Evolutionary conservation across 2,329 filamentous ascomycete species (phyloP).

Genomic region (Colletotrichum filicis): DNA sequence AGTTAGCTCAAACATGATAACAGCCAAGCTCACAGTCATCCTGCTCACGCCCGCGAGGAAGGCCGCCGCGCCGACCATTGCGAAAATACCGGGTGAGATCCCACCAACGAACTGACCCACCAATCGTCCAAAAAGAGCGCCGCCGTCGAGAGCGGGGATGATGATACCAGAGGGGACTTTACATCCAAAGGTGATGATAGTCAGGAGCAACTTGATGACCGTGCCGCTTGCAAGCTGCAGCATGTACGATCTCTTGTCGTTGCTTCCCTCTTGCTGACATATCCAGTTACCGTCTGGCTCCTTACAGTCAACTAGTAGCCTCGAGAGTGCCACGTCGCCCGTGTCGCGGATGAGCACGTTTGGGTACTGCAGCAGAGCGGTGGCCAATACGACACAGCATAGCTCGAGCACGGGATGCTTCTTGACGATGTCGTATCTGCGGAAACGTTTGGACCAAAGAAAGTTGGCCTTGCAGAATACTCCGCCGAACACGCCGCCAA

Average conservation of each 20-base stretch:
- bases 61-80: slow-evolving; percentile 68
- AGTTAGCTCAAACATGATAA: slow-evolving; percentile 72
- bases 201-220: slow-evolving; percentile 64
- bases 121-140: slow-evolving; percentile 67
- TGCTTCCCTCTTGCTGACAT: slow-evolving; percentile 58
- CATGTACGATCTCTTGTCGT: slow-evolving; percentile 54
- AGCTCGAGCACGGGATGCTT: slow-evolving; percentile 66
- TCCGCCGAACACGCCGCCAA: slow-evolving; percentile 68
- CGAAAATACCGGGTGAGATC: slow-evolving; percentile 68
- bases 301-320: slow-evolving; percentile 65
- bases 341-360: slow-evolving; percentile 65
- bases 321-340: slow-evolving; percentile 66
- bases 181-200: slow-evolving; percentile 67
- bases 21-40: slow-evolving; percentile 68
- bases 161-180: slow-evolving; percentile 71
- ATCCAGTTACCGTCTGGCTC: slow-evolving; percentile 54
- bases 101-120: slow-evolving; percentile 50
- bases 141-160: slow-evolving; percentile 67
- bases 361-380: slow-evolving; percentile 65
- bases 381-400: slow-evolving; percentile 62
- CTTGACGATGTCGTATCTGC: slow-evolving; percentile 62
- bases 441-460: slow-evolving; percentile 65
- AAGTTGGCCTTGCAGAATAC: slow-evolving; percentile 69
- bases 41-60: slow-evolving; percentile 68
- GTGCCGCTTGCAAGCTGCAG: slow-evolving; percentile 64